These are phyloP conservation scores for Saccharomyces hybrid DNA, from an alignment of 1,139 yeast genomes.

Conservation along the genomic window DNA sequence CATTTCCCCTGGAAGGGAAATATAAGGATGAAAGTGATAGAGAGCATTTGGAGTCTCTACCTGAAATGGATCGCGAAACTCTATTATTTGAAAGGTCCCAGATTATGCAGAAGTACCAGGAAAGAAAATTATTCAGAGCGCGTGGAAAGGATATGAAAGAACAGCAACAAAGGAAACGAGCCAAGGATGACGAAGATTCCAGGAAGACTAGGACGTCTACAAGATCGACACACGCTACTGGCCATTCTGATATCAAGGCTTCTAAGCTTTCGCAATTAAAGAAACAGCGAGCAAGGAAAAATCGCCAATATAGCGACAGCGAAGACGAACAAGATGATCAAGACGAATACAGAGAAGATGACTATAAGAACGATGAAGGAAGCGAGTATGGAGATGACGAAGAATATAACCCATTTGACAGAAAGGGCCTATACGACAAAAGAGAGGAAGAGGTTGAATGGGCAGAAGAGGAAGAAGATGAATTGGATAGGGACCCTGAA, in stretches of 20 bases:
- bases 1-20: conserved; percentile 91
- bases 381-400: conserved; percentile 35
- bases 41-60: conserved; percentile 58
- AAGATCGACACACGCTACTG: conserved; percentile 29
- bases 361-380: conserved; percentile 17
- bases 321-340: conserved; percentile 34
- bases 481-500: conserved; percentile 37
- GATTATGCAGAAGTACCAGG: conserved; percentile 81
- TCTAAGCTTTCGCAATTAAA: conserved; percentile 75
- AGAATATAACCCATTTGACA: conserved; percentile 35
- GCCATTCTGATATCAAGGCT: conserved; percentile 37
- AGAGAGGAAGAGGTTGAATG: conserved; percentile 31
- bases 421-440: conserved; percentile 25
- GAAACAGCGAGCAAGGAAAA: conserved; percentile 71
- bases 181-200: conserved; percentile 31
- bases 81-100: conserved; percentile 87
- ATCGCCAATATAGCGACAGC: conserved; percentile 33
- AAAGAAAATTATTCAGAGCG: conserved; percentile 71
- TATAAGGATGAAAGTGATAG: conserved; percentile 79
- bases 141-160: conserved; percentile 58
- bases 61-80: conserved; percentile 88
- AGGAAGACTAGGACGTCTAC: conserved; percentile 31
- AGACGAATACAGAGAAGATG: conserved; percentile 33
- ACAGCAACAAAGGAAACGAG: conserved; percentile 32
- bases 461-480: conserved; percentile 38